Percentiles rank a stretch among this genome's conserved stretches.
phyloP scores from a whole-genome alignment of 192 early-diverging fungal species.

The Gryganskiella cystojenkinii region DNA sequence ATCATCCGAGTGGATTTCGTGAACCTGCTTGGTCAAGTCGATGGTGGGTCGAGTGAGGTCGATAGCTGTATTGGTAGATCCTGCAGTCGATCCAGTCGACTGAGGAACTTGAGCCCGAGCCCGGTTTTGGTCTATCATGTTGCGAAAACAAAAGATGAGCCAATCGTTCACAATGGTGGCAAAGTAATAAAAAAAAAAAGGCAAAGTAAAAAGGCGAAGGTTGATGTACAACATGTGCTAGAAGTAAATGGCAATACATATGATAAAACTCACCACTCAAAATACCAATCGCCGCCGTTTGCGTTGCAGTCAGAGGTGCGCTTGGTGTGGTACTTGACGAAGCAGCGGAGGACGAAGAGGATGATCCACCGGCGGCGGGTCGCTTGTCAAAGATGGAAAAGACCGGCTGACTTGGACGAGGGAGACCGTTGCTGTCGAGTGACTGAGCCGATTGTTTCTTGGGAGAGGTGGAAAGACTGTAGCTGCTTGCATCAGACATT shows the following conservation, averaged over 20 bases:
- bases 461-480: constrained; percentile 24
- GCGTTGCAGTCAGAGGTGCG: neutral
- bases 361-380: neutral
- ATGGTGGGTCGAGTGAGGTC: constrained; percentile 22
- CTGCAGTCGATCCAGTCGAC: too few species aligned
- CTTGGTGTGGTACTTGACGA: neutral
- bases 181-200: too few species aligned
- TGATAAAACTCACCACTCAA: too few species aligned
- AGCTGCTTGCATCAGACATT: constrained; percentile 24
- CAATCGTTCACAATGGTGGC: too few species aligned
- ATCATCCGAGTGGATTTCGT: constrained; percentile 31
- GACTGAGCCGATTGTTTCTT: neutral
- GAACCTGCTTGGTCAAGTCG: constrained; percentile 32
- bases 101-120: too few species aligned
- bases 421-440: neutral
- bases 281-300: too few species aligned
- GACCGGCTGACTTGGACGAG: neutral
- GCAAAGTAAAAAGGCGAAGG: too few species aligned
- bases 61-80: neutral
- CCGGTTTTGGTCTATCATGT: too few species aligned
- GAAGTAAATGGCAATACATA: too few species aligned
- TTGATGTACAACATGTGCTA: too few species aligned
- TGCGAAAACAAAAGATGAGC: too few species aligned
- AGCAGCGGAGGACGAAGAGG: neutral
- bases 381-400: constrained; percentile 33